Percentiles rank a stretch among this genome's conserved stretches.
These are phyloP conservation scores for Alternaria triticina DNA, from an alignment of 2,329 filamentous ascomycete genomes.

Conservation along the genomic window DNA sequence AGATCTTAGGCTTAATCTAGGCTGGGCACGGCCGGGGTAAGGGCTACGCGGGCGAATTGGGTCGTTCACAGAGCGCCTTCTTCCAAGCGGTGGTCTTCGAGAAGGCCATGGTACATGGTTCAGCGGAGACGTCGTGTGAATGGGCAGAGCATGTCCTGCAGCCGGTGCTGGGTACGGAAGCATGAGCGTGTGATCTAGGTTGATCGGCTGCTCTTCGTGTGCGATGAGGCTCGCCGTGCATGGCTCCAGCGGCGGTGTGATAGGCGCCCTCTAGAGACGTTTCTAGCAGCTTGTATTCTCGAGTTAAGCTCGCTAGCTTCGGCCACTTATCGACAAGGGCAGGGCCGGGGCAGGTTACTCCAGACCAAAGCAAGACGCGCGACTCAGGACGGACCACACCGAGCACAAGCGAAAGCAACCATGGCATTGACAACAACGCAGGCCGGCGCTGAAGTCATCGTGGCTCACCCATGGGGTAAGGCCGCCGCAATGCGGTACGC, in stretches of 20 bases:
- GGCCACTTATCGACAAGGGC: constrained; percentile 25
- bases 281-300: constrained; percentile 23
- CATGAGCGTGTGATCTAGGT: constrained; percentile 30
- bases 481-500: constrained; percentile 24
- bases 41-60: constrained; percentile 27
- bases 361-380: constrained; percentile 14
- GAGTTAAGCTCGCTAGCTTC: constrained; percentile 9
- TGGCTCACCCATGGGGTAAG: constrained; percentile 9
- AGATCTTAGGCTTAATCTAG: constrained; percentile 46
- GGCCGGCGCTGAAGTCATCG: constrained; percentile 13
- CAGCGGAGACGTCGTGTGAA: constrained; percentile 6
- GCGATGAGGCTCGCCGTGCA: constrained; percentile 21
- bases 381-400: constrained; percentile 15
- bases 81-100: constrained; percentile 38
- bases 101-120: constrained; percentile 27
- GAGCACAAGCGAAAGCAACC: constrained; percentile 3
- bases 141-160: constrained; percentile 13
- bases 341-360: constrained; percentile 20
- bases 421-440: neutral
- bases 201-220: constrained; percentile 20
- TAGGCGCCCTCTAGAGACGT: constrained; percentile 7
- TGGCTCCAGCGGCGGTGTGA: constrained; percentile 29
- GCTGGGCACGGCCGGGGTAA: constrained; percentile 22
- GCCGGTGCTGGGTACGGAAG: constrained; percentile 12
- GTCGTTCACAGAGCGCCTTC: constrained; percentile 23